These are phyloP conservation scores for Rutstroemia sp. DNA, from an alignment of 2,329 filamentous ascomycete species.

Conservation along the genomic window DNA sequence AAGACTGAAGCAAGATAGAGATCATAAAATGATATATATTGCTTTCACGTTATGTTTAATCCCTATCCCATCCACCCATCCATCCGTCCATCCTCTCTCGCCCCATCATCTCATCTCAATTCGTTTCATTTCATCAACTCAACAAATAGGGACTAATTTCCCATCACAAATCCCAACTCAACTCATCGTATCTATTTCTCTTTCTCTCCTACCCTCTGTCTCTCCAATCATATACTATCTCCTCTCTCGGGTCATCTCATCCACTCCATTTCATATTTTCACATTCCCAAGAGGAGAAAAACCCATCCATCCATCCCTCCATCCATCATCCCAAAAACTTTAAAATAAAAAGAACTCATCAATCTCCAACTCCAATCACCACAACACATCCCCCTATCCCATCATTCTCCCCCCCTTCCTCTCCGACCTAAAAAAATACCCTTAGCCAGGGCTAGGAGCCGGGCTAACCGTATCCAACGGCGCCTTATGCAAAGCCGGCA, in stretches of 20 bases:
- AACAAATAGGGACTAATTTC: neutral
- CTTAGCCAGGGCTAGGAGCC: slow-evolving; percentile 12
- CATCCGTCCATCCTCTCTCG: too few species aligned
- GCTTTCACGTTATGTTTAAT: too few species aligned
- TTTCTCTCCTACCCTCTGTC: neutral
- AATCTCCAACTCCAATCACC: neutral
- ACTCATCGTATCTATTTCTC: neutral
- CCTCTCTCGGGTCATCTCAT: neutral
- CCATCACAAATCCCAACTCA: neutral
- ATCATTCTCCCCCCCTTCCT: neutral
- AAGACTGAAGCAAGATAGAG: too few species aligned
- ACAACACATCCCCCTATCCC: neutral
- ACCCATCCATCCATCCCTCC: neutral
- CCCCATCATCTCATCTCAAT: neutral
- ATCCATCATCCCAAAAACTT: neutral
- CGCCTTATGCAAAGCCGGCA: slow-evolving; percentile 81
- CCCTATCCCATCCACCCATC: too few species aligned
- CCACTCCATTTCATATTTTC: neutral
- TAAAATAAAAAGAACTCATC: too few species aligned
- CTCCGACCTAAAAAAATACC: neutral
- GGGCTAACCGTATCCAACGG: slow-evolving; percentile 69
- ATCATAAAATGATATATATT: too few species aligned
- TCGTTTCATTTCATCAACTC: neutral
- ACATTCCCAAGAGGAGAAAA: neutral
- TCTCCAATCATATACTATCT: neutral